Evolutionary conservation across 495 filamentous ascomycete genomes (phyloP), one percentile per base, ranked within the genome.

Genomic region (Penicillium pulvis): DNA sequence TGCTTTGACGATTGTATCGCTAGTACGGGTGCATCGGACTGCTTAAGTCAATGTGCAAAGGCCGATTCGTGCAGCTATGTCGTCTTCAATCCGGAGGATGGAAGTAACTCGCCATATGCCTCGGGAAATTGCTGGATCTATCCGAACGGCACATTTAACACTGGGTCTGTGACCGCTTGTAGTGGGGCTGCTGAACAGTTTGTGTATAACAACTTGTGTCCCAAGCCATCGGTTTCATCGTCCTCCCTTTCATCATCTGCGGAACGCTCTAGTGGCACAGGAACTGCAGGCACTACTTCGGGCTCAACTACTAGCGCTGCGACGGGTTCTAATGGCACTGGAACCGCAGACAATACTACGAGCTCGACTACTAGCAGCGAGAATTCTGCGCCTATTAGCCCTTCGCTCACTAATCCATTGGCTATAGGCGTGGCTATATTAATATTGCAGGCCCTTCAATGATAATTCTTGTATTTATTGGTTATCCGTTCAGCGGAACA

Each of bases 21-120:
- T 20, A 70, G 67, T 55, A 31, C 56, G 47, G 67, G 59, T 55
- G 64, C 64, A 54, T 19, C 53, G 36, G 14, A 57, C 60, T 69
- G 66, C 60, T 51, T 69, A 58, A 69, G 66, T 58, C 28, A 24
- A 33, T 69, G 66, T 63, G 57, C 57, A 44, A 52, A 64, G 57
- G 63, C 63, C 60, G 63, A 64, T 57, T 52, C 63, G 20, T 69
- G 66, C 58, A 64, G 53, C 60, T 69, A 69, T 61, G 63, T 50
- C 17, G 60, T 69, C 55, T 69, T 66, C 53, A 66, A 66, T 31
- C 28, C 66, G 55, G 3, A 56, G 0, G 61, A 69, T 59, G 0
- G 5, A 12, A 24, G 30, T 43, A 42, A 66, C 51, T 66, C 66
- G 48, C 63, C 48, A 19, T 69, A 69, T 54, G 55, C 52, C 36